Evolutionary conservation across 352 stramenopile genomes (phyloP).

Genomic region (Lagenidium sp.): DNA sequence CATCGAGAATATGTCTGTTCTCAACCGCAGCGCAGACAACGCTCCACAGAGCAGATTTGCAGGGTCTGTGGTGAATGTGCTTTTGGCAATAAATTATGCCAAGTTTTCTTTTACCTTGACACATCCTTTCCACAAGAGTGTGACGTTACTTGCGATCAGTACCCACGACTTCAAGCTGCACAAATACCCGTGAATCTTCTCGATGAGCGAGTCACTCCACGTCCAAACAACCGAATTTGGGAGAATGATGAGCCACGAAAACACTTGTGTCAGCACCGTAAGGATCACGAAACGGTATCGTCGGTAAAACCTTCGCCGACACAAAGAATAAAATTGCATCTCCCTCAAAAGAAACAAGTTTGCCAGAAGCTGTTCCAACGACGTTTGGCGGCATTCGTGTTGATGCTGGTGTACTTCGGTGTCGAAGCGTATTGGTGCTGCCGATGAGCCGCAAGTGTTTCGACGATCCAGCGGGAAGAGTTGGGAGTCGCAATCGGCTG

Average conservation of each 20-base stretch:
- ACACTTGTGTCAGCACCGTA: conserved; percentile 3
- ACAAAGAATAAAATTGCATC: conserved; percentile 14
- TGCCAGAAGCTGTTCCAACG: no score
- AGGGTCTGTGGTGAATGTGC: conserved; percentile 3
- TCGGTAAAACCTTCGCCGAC: conserved; percentile 15
- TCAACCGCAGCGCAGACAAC: conserved; percentile 1
- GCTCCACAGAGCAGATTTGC: conserved; percentile 4
- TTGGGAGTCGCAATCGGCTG: no score
- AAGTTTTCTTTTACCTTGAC: no score
- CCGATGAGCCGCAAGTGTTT: no score
- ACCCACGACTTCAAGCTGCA: conserved; percentile 8
- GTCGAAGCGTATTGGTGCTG: no score
- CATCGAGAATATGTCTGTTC: conserved; percentile 7
- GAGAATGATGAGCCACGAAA: conserved; percentile 15
- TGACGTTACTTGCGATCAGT: conserved; percentile 3
- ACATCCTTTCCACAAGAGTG: no score
- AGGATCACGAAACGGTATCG: conserved; percentile 5
- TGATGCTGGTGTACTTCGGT: no score
- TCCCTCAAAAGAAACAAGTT: no score
- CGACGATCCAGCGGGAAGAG: no score
- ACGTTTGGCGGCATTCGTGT: no score
- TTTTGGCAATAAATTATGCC: no score
- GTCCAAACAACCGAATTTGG: conserved; percentile 15
- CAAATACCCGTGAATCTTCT: conserved; percentile 7
- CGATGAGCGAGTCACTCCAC: conserved; percentile 2